phyloP scores from a whole-genome alignment of 768 basidiomycete genomes.

The Auricularia auricula-judae region DNA sequence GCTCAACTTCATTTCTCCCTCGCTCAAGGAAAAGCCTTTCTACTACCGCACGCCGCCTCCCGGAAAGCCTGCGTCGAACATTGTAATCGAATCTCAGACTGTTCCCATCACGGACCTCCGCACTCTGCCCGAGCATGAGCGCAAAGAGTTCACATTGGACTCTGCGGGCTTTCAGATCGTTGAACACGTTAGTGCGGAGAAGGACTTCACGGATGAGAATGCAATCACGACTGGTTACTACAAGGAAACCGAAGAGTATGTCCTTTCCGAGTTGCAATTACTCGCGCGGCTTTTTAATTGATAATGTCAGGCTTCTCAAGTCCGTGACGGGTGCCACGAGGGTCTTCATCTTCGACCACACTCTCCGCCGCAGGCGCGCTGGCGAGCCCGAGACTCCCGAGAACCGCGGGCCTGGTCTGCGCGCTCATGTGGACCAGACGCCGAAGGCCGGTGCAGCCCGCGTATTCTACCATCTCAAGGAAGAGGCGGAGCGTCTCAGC shows the following conservation, averaged over 20 bases:
- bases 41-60: neutral
- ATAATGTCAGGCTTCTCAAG: constrained; percentile 31
- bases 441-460: constrained; percentile 24
- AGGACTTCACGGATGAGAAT: constrained; percentile 36
- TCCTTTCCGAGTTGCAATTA: neutral
- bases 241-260: constrained; percentile 39
- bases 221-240: constrained; percentile 47
- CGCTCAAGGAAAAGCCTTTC: constrained; percentile 5
- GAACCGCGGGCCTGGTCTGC: constrained; percentile 20
- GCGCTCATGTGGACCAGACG: constrained; percentile 38
- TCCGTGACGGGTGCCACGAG: constrained; percentile 45
- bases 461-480: constrained; percentile 26
- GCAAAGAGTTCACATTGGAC: constrained; percentile 20
- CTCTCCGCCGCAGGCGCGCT: constrained; percentile 21
- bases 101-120: constrained; percentile 10
- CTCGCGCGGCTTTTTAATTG: neutral
- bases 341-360: constrained; percentile 55
- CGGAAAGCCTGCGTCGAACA: constrained; percentile 4
- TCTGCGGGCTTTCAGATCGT: constrained; percentile 35
- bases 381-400: neutral
- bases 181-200: constrained; percentile 22
- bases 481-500: constrained; percentile 31
- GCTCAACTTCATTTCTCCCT: constrained; percentile 6
- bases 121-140: neutral
- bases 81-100: neutral